These are phyloP conservation scores for Phoma sp. DNA, from an alignment of 2,329 filamentous ascomycete species.

Conservation along the genomic window DNA sequence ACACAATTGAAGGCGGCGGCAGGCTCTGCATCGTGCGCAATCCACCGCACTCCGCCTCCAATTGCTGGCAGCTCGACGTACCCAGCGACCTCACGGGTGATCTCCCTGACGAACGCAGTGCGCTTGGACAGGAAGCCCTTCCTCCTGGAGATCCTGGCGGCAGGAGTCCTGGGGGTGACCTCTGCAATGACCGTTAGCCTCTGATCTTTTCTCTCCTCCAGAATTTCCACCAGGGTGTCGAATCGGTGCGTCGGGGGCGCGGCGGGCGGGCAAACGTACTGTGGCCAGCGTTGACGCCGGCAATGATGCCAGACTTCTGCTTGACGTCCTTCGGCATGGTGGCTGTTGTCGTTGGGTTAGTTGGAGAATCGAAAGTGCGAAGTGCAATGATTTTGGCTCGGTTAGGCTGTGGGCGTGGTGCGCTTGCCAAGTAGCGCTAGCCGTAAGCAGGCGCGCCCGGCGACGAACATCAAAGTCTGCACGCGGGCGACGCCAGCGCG, in stretches of 20 bases:
- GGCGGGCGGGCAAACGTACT: constrained; percentile 58
- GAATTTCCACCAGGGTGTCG: constrained; percentile 14
- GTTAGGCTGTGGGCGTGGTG: constrained; percentile 22
- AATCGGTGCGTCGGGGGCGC: constrained; percentile 17
- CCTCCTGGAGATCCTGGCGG: constrained; percentile 65
- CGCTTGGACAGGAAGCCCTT: constrained; percentile 98
- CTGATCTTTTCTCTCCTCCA: constrained; percentile 20
- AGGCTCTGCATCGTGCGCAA: constrained; percentile 47
- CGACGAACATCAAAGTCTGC: constrained; percentile 8
- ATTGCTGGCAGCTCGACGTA: constrained; percentile 57
- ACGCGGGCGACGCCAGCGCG: background rate
- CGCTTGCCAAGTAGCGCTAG: constrained; percentile 14
- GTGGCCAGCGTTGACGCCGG: constrained; percentile 70
- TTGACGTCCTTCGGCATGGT: constrained; percentile 62
- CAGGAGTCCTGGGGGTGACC: constrained; percentile 59
- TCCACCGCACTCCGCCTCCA: constrained; percentile 14
- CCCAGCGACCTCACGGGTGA: constrained; percentile 98
- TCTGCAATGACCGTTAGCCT: constrained; percentile 46
- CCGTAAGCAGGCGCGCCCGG: constrained; percentile 23
- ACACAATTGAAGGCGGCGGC: constrained; percentile 8
- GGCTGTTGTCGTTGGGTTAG: constrained; percentile 41
- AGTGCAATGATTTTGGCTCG: constrained; percentile 25
- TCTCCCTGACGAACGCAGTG: constrained; percentile 94
- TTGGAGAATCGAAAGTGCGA: constrained; percentile 13
- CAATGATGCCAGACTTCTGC: constrained; percentile 60